Conservation (phyloP, 192 early-diverging fungal species). For the Allomyces macrogynus region DNA sequence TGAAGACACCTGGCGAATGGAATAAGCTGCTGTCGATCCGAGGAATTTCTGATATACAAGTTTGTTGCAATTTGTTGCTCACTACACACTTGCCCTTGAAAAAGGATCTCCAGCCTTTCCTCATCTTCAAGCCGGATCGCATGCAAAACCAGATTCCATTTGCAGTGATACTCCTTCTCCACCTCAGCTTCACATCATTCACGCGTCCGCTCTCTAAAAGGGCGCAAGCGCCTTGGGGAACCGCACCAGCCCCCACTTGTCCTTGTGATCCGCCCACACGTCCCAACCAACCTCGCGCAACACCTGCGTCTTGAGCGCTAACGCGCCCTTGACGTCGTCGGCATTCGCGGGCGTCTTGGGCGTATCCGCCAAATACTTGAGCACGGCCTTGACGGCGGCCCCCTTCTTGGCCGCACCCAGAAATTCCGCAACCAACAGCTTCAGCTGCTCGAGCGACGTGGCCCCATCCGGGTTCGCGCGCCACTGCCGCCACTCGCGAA, state of each 20-base stretch:
- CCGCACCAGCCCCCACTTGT: conserved; percentile 8
- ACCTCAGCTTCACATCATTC: too few relatives aligned
- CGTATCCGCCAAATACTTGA: conserved; percentile 46
- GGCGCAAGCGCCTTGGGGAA: neutral
- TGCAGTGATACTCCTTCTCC: too few relatives aligned
- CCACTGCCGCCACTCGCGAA: conserved; percentile 40
- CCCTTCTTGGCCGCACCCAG: conserved; percentile 28
- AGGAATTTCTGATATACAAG: too few relatives aligned
- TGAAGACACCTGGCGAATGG: too few relatives aligned
- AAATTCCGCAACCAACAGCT: conserved; percentile 34
- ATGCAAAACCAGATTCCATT: too few relatives aligned
- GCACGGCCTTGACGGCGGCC: conserved; percentile 45
- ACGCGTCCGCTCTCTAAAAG: too few relatives aligned
- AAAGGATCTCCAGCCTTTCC: too few relatives aligned
- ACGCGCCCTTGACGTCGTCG: conserved; percentile 29
- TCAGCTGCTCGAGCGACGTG: conserved; percentile 29
- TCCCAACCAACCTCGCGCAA: conserved; percentile 43
- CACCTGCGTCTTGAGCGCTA: conserved; percentile 28
- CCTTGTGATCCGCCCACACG: conserved; percentile 37
- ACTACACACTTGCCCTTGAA: too few relatives aligned
- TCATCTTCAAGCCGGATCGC: too few relatives aligned
- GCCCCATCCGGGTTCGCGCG: conserved; percentile 15
- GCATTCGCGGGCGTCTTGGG: conserved; percentile 23
- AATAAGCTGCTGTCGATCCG: too few relatives aligned
- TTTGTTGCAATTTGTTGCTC: too few relatives aligned